Evolutionary conservation across 1,284 basidiomycete species (phyloP), one percentile per base, ranked within the genome.

Genomic region (Leccinum cinnamomeum): DNA sequence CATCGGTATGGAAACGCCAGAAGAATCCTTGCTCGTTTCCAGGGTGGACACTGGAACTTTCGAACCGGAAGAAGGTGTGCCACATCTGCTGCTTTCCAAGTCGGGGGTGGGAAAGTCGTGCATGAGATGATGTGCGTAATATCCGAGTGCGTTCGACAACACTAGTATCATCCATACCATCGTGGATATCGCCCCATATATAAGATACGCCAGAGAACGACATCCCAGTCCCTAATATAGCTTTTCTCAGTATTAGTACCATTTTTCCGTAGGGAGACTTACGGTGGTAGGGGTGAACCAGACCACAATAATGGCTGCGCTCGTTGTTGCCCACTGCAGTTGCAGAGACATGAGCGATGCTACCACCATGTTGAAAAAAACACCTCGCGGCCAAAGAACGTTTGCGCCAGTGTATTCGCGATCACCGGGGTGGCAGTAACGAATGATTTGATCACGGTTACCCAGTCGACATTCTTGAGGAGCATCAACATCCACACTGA

Each of bases 301-400:
- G 7, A 71, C 67, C 1, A 71, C 68, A 5, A 81, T 65, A 23
- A 80, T 28, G 1, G 76, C 77, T 2, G 76, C 73, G 2, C 70
- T 68, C 0, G 75, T 72, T 1, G 79, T 80, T 1, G 74, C 74
- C 79, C 80, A 82, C 56, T 80, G 78, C 33, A 81, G 63, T 1
- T 63, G 60, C 5, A 80, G 57, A 23, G 76, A 71, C 23, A 76
- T 62, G 1, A 72, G 3, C 0, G 78, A 77, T 6, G 79, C 77
- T 1, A 77, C 39, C 10, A 73, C 53, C 60, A 79, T 76, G 41
- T 79, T 75, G 3, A 61, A 64, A 12, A 76, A 61, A 2, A 78
- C 65, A 5, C 70, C 71, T 1, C 61, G 68, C 7, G 71, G 74
- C 71, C 71, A 76, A 33, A 64, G 67, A 62, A 69, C 62, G 1